Evolutionary conservation across 371 early-diverging fungal species (phyloP), one percentile per base, ranked within the genome.

Genomic region (Rhizopus sp.): DNA sequence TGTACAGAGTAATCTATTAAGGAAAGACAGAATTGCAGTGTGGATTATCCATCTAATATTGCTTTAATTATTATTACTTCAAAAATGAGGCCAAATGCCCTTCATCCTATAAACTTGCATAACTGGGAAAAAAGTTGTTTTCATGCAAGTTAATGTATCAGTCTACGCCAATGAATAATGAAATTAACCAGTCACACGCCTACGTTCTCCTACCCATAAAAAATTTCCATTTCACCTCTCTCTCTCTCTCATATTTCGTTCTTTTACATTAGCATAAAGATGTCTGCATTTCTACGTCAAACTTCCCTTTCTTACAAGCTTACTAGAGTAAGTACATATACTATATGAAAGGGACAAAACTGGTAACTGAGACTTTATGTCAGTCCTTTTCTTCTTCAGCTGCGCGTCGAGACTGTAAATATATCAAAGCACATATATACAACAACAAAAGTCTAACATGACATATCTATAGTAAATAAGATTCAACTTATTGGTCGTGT

Each of bases 401-500:
- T 42, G 50, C 66, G 33, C 66, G 66, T 42, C 51, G 58, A 10
- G 50, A 59, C 32, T 56, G 70, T 70, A 63, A 66, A 34, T 56
- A 48, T 9, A 7, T 30, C 12, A 9, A 30, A 47, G 41, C 7
- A 29, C 9, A 12, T 34, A 9, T 29, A 35, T 31, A 35, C 10
- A 46, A 12, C 4, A 44, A 17, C 33, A 5, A 50, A 34, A 15
- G 4, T 51, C 7, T 42, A 42, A 42, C 44, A 2, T 12, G 13
- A n/a, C 3, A 8, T 51, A 34, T 40, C 3, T 38, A 17, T 51
- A 69, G 61, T 84, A 51, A 84, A 84, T 69, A 84, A 82, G 66
- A 69, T 82, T 30, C 77, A 69, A 10, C 64, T 84, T 12, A 75
- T 84, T 50, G 85, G 85, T 57, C 78, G 81, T 51, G 69, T 82